Evolutionary conservation across 208 protist species (phyloP), one percentile per base, ranked within the genome.

Genomic region (Leishmania tropica): DNA sequence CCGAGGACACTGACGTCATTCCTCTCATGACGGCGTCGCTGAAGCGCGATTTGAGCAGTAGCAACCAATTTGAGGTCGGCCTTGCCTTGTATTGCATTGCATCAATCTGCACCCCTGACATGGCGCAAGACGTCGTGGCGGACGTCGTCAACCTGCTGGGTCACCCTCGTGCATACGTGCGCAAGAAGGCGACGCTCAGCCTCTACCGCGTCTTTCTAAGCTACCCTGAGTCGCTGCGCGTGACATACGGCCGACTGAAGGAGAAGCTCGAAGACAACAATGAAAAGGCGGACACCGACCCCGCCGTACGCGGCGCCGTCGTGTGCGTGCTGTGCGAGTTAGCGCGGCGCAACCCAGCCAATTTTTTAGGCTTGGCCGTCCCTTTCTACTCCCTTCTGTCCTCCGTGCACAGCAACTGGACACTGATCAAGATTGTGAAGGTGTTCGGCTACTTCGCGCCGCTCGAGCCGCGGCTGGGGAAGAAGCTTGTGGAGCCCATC

Each of bases 371-470:
- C n/a, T 93, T 99, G 51, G 99, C 98, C 2, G 98, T 99, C 6
- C 89, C 94, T 28, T 98, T 99, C 71, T 99, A 98, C 87, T 98
- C 98, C 19, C 88, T 99, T 10, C 92, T 99, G 19, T 98, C 90
- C 3, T 93, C 82, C 19, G 87, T 98, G 65, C 91, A 96, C 71
- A 99, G 99, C 92, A 99, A 99, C 92, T 99, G 99, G 99, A 99
- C 99, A 77, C 87, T 99, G 19, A 99, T 99, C 84, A 99, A 99
- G 79, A 97, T 99, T 81, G 93, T 99, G 13, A 99, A 99, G 89
- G 93, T 99, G 51, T 99, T 99, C 84, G 98, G 96, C 28, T 94
- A 98, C 53, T 96, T 99, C 51, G 92, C 94, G 8, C 98, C 98
- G 54, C 83, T 99, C 3, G 99, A 99, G 88, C 98, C 98, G n/a